Evolutionary conservation across 2,329 filamentous ascomycete genomes (phyloP), one percentile per base, ranked within the genome.

Genomic region (Fusarium drepaniforme): DNA sequence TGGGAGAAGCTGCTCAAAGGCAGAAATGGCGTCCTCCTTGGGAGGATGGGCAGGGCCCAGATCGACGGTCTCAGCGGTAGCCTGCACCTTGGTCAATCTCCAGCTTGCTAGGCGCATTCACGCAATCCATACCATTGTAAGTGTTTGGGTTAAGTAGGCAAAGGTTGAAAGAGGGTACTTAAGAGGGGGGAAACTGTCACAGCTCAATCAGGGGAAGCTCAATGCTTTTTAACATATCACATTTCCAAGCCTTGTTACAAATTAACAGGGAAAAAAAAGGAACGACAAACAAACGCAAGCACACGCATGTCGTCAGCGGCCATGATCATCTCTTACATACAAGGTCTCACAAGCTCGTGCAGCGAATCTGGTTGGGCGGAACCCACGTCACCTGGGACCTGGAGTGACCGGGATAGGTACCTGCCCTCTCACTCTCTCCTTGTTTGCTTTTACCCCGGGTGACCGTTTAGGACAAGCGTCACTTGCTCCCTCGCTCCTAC

Each of bases 41-140:
- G 87, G 86, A 49, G 82, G 79, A 71, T 90, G 89, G 56, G 85
- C 79, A 38, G 83, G 79, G 61, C 87, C 85, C 42, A 90, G 81
- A 25, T 88, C 81, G 60, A 88, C 86, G 11, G 88, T 90, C n/a
- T 89, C 87, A 59, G 84, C 84, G 66, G 86, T 88, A 53, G 87
- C 87, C 87, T 88, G 68, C 13, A 25, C 15, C 2, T 38, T 28
- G 8, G 66, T 72, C 30, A 78, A 57, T 46, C 21, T 18, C 25
- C 4, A 25, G 23, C 38, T 35, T 30, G 11, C 12, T 23, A 37
- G 28, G 38, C 18, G 35, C 33, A 15, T 21, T 51, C 16, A 53
- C 51, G 8, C 16, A 25, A 33, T 30, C 5, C 18, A 21, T 71
- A 78, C 76, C 76, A 78, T 78, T 76, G 44, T 66, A 12, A 42